Conservation (phyloP, 139 green algal genomes). For the Micromonas commoda region DNA sequence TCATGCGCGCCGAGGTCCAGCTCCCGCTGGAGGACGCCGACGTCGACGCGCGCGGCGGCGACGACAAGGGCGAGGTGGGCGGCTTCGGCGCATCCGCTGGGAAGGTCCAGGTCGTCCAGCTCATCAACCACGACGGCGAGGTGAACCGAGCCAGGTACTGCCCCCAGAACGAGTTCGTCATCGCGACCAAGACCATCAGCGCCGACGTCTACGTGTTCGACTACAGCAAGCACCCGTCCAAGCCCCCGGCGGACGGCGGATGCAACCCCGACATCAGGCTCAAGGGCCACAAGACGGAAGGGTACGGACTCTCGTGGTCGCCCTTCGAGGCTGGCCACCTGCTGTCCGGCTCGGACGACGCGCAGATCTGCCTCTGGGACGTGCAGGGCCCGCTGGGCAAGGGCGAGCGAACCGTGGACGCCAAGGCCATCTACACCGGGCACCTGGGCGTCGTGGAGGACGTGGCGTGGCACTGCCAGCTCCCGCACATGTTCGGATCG, state of each 20-base stretch:
- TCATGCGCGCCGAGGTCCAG: constrained; percentile 90
- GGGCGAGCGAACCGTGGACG: constrained; percentile 43
- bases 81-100: constrained; percentile 78
- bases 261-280: constrained; percentile 87
- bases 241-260: constrained; percentile 61
- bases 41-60: constrained; percentile 57
- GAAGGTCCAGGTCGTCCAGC: constrained; percentile 83
- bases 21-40: constrained; percentile 90
- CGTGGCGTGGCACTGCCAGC: constrained; percentile 91
- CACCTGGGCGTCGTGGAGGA: constrained; percentile 86
- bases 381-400: constrained; percentile 50
- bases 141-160: constrained; percentile 86
- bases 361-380: constrained; percentile 98
- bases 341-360: constrained; percentile 92
- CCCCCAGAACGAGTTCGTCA: constrained; percentile 77
- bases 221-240: constrained; percentile 91
- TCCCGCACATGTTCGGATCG: constrained; percentile 86
- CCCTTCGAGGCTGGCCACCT: constrained; percentile 73
- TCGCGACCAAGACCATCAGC: constrained; percentile 94
- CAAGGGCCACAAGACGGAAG: constrained; percentile 81
- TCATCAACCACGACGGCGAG: constrained; percentile 98
- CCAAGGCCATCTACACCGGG: constrained; percentile 65
- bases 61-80: constrained; percentile 79
- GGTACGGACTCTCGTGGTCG: constrained; percentile 95
- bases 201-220: constrained; percentile 95